Conservation (phyloP, 2,329 filamentous ascomycete genomes). For the Colletotrichum sansevieriae region DNA sequence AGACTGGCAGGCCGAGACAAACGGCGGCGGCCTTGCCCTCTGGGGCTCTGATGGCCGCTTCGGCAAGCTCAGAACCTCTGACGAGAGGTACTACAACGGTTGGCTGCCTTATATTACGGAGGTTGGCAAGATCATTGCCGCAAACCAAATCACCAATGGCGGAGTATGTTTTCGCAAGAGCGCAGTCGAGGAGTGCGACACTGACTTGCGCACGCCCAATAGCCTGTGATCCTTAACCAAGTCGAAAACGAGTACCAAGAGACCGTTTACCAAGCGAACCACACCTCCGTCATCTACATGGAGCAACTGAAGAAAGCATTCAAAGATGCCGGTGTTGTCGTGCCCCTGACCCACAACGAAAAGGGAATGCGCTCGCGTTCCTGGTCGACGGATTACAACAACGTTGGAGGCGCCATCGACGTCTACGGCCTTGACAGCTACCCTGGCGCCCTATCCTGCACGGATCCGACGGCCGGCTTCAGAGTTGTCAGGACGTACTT, state of each 20-base stretch:
- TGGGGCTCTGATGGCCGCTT: constrained; percentile 46
- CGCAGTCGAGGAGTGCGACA: constrained; percentile 43
- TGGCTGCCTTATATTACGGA: constrained; percentile 60
- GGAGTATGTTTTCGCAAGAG: constrained; percentile 54
- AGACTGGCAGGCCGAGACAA: constrained; percentile 42
- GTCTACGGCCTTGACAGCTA: constrained; percentile 72
- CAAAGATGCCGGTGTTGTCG: constrained; percentile 75
- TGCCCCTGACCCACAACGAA: constrained; percentile 83
- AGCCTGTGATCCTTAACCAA: constrained; percentile 82
- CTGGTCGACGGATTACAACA: constrained; percentile 67
- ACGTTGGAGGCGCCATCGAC: constrained; percentile 64
- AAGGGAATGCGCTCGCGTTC: constrained; percentile 57
- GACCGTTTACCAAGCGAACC: constrained; percentile 61
- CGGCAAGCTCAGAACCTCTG: constrained; percentile 55
- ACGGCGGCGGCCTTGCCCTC: constrained; percentile 54
- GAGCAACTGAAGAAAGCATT: constrained; percentile 73
- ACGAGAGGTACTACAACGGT: constrained; percentile 55
- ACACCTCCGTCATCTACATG: constrained; percentile 52
- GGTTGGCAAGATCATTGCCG: constrained; percentile 75
- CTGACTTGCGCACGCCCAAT: constrained; percentile 63
- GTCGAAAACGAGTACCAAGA: constrained; percentile 84
- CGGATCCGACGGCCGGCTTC: constrained; percentile 61
- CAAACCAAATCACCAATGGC: constrained; percentile 84
- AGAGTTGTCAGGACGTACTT: constrained; percentile 62
- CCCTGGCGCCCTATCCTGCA: constrained; percentile 71